These are phyloP conservation scores for Fistulinella cinereoalba DNA, from an alignment of 1,284 basidiomycete genomes.

Conservation along the genomic window DNA sequence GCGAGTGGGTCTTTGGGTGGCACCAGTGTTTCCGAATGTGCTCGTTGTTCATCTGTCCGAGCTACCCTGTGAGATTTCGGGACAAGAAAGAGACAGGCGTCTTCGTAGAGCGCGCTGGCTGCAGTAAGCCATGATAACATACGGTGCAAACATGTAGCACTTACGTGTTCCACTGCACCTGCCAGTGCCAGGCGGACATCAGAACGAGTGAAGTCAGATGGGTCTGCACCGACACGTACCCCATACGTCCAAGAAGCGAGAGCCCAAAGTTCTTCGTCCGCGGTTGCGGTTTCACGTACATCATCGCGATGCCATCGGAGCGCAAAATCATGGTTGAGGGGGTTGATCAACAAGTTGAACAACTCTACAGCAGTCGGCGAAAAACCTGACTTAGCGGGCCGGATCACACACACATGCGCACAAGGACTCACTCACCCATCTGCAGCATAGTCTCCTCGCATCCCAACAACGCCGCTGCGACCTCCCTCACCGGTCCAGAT, in stretches of 20 bases:
- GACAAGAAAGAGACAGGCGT: constrained; percentile 73
- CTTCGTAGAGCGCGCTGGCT: constrained; percentile 66
- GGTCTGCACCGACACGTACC: constrained; percentile 34
- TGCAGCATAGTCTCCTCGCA: constrained; percentile 56
- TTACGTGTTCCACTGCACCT: constrained; percentile 85
- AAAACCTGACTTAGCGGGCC: too few species aligned
- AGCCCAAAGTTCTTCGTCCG: constrained; percentile 62
- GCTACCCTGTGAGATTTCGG: constrained; percentile 65
- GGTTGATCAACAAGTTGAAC: constrained; percentile 80
- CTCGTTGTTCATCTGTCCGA: constrained; percentile 60
- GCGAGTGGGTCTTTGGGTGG: constrained; percentile 56
- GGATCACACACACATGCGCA: too few species aligned
- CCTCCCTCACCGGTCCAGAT: constrained; percentile 50
- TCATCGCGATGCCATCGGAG: constrained; percentile 85
- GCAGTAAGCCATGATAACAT: neutral
- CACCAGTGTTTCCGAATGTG: constrained; percentile 51
- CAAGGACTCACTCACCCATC: constrained; percentile 61
- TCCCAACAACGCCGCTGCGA: constrained; percentile 50
- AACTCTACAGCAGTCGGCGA: too few species aligned
- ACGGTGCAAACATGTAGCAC: constrained; percentile 26
- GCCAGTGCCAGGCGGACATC: neutral
- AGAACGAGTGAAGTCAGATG: too few species aligned
- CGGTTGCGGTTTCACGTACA: constrained; percentile 44
- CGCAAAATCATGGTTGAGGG: constrained; percentile 64
- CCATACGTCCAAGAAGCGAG: constrained; percentile 66